Evolutionary conservation across 75 land plant species (phyloP).

Genomic region (Adiantum capillusveneris): DNA sequence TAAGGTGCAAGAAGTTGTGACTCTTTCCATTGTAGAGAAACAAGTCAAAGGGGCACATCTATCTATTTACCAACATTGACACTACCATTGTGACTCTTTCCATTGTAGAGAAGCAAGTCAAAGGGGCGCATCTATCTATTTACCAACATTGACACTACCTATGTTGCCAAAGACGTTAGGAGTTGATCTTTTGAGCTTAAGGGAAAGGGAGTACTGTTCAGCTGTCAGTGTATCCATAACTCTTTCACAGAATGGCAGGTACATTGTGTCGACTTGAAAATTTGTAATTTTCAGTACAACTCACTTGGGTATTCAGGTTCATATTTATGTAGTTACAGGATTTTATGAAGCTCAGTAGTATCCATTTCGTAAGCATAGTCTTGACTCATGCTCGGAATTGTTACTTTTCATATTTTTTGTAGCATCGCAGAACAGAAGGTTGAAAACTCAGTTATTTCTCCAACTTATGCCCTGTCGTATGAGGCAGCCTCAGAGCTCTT

Average conservation of each 20-base stretch:
- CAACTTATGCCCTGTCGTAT: conserved; percentile 90
- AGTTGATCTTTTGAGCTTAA: conserved; percentile 83
- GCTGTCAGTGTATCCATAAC: conserved; percentile 81
- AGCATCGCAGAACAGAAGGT: conserved; percentile 85
- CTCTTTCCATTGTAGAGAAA: conserved; percentile 77
- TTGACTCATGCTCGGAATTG: too few species aligned
- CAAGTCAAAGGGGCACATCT: conserved; percentile 83
- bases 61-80: conserved; percentile 81
- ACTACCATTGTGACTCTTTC: conserved; percentile 35
- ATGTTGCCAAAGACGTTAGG: conserved; percentile 96
- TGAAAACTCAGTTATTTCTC: conserved; percentile 62
- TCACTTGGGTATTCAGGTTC: too few species aligned
- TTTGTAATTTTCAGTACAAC: too few species aligned
- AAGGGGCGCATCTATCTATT: conserved; percentile 82
- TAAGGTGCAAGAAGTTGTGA: not conserved
- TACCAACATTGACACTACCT: conserved; percentile 79
- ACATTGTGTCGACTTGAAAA: too few species aligned
- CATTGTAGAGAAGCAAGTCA: conserved; percentile 88
- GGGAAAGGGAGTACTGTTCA: conserved; percentile 66
- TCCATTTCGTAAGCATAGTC: too few species aligned
- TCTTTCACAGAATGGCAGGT: conserved; percentile 85
- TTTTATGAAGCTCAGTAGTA: too few species aligned
- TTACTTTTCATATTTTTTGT: conserved; percentile 5
- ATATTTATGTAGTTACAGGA: too few species aligned
- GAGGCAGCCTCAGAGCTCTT: conserved; percentile 84